Evolutionary conservation across 768 basidiomycete genomes (phyloP), one percentile per base, ranked within the genome.

Genomic region (Kwoniella heveanensis): DNA sequence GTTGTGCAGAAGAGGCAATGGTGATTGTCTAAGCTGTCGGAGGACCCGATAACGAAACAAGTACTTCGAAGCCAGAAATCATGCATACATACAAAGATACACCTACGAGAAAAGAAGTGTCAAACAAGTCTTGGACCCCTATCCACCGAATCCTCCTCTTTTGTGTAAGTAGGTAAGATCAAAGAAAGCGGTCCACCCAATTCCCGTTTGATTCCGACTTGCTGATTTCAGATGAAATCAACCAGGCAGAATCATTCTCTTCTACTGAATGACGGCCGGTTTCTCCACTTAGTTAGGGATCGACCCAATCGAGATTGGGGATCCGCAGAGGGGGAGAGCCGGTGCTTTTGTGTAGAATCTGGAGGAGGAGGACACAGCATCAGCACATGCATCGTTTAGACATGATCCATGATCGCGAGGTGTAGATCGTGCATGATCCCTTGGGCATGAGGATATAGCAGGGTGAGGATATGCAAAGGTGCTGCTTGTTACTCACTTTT

Each of bases 51-150:
- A n/a, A n/a, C n/a, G n/a, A n/a, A n/a, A n/a, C 17, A 9, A 44
- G 39, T 44, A 44, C 39, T 10, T 44, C 39, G 8, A 7, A 32
- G 32, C 39, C 19, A 44, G 39, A 24, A 17, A 24, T 26, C 22
- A 24, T 49, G 25, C 48, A 49, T 49, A 26, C 48, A 4, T 26
- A 15, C 5, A 10, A 9, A 44, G 5, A 49, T 22, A 2, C 10
- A 24, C 22, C 32, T 32, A 32, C 32, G 7, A 6, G 13, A 4
- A 44, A 37, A 56, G 50, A 67, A 44, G 39, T 73, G 69, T 73
- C 58, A 69, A 68, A 70, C 69, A 66, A 68, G 72, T 68, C 61
- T 73, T 73, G 72, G 72, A 65, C 65, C 69, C 69, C 63, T 62
- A 39, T 52, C 59, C 63, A 73, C 61, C 48, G 39, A 44, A 44